These are phyloP conservation scores for Apodospora peruviana DNA, from an alignment of 495 filamentous ascomycete genomes.

Conservation along the genomic window DNA sequence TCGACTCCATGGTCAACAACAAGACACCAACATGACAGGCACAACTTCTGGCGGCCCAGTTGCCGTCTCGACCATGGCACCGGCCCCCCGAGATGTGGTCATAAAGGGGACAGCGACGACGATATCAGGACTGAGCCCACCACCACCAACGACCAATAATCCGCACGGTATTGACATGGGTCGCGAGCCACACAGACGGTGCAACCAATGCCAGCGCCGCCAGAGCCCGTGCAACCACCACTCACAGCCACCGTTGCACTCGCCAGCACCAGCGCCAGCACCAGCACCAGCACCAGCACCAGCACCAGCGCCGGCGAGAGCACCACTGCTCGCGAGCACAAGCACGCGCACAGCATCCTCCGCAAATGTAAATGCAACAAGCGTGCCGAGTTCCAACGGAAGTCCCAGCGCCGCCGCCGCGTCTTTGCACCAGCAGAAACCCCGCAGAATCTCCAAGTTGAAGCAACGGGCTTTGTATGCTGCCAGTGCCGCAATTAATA, in stretches of 20 bases:
- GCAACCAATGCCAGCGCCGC: slow-evolving; percentile 29
- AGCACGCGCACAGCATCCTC: neutral
- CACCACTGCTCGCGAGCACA: neutral
- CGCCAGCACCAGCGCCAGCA: slow-evolving; percentile 2
- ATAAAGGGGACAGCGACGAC: slow-evolving; percentile 9
- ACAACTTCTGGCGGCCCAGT: slow-evolving; percentile 20
- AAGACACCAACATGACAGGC: slow-evolving; percentile 20
- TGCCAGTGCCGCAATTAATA: slow-evolving; percentile 14
- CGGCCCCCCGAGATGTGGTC: slow-evolving; percentile 12
- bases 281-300: slow-evolving; percentile 2
- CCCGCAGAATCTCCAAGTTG: slow-evolving; percentile 33
- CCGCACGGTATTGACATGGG: neutral
- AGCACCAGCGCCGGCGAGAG: neutral
- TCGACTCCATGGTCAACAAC: slow-evolving; percentile 21
- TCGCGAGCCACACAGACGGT: slow-evolving; percentile 15
- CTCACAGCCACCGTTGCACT: neutral
- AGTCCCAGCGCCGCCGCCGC: slow-evolving; percentile 21
- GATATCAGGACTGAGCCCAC: slow-evolving; percentile 7
- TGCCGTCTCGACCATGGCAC: slow-evolving; percentile 17
- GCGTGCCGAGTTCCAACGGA: slow-evolving; percentile 22
- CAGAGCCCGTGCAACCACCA: slow-evolving; percentile 22
- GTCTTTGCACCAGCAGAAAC: slow-evolving; percentile 14
- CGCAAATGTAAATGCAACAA: neutral
- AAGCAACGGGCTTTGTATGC: slow-evolving; percentile 27
- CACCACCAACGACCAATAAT: neutral